Percentiles rank a stretch among this genome's conserved stretches.
Evolutionary conservation across 2,329 filamentous ascomycete genomes (phyloP).

Genomic region (Penicillium corylophilum): DNA sequence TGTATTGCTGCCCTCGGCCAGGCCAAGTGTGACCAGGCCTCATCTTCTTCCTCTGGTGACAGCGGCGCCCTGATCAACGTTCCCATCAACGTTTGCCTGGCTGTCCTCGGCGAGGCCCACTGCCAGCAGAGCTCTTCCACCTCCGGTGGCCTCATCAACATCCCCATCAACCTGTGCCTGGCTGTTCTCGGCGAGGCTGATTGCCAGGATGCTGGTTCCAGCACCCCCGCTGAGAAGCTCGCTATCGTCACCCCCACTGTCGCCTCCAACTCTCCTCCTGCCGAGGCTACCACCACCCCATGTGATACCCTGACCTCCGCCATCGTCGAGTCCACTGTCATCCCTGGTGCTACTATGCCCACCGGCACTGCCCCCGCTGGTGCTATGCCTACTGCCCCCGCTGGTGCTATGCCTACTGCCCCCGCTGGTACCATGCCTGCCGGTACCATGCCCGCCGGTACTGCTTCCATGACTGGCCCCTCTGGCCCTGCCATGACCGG

Average conservation of each 20-base stretch:
- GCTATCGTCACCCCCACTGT: neutral
- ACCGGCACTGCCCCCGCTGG: neutral
- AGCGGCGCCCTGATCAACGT: conserved; percentile 26
- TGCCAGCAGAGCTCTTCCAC: conserved; percentile 23
- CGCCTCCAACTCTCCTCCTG: conserved; percentile 5
- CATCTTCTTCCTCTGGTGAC: conserved; percentile 5
- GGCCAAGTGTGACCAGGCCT: conserved; percentile 26
- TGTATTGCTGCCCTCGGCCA: conserved; percentile 26
- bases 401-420: too few species aligned
- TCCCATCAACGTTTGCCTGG: conserved; percentile 28
- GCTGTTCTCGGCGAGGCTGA: conserved; percentile 27
- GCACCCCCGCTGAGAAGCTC: neutral
- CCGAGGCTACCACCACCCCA: neutral
- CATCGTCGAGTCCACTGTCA: neutral
- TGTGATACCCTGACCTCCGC: conserved; percentile 4
- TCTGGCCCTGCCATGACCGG: neutral
- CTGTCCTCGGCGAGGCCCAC: conserved; percentile 28
- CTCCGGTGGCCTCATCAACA: conserved; percentile 23
- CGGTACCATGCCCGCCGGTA: neutral
- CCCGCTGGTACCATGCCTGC: neutral
- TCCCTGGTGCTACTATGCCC: neutral
- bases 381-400: too few species aligned
- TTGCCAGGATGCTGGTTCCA: conserved; percentile 14
- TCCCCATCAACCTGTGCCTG: conserved; percentile 29
- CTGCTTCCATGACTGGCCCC: neutral